Base-by-base conservation (phyloP, 495 filamentous ascomycete species). In the Tuber calosporum region DNA sequence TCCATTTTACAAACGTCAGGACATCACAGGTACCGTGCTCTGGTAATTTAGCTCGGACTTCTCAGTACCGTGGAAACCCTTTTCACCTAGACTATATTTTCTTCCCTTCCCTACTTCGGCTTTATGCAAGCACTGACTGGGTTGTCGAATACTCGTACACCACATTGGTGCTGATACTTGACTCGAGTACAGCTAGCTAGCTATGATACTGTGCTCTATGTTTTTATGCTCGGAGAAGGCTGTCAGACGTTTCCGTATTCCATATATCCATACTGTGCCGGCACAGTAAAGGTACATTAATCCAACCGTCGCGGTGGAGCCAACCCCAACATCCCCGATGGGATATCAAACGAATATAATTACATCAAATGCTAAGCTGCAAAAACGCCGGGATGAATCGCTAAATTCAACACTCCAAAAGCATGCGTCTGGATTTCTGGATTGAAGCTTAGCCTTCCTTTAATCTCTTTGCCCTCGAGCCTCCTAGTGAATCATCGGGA, bases 401-500 rank as follows among this genome's bases (percentile, higher is more conserved):
- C 19, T 30, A 26, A 62, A 62, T 34, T 62, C 26, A 15, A 15
- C 4, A 13, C n/a, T 58, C 48, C n/a, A 58, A 26, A 9, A 58
- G 48, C 22, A 58, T 9, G 22, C 7, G 11, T n/a, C 7, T 13
- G 9, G 48, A 2, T 58, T 58, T 11, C 9, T 4, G n/a, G n/a
- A 1, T 26, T 15, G 22, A 42, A 17, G 5, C n/a, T 73, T 80
- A 87, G 30, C 73, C 85, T 73, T 92, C 90, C 81, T 92, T 92
- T 66, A 90, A 70, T 77, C 91, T 84, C 85, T 93, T 93, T 66
- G 81, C 83, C 7, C 85, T 85, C 3, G 88, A 86, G 39, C 88
- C 85, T 66, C 89, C 84, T 58, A 95, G 74, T 26, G 86, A 88
- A 85, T 97, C 94, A 83, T 97, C 94, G 7, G 92, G 91, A 71